Base-by-base conservation (phyloP, 352 stramenopile genomes). In the Globisporangium ultimum region DNA sequence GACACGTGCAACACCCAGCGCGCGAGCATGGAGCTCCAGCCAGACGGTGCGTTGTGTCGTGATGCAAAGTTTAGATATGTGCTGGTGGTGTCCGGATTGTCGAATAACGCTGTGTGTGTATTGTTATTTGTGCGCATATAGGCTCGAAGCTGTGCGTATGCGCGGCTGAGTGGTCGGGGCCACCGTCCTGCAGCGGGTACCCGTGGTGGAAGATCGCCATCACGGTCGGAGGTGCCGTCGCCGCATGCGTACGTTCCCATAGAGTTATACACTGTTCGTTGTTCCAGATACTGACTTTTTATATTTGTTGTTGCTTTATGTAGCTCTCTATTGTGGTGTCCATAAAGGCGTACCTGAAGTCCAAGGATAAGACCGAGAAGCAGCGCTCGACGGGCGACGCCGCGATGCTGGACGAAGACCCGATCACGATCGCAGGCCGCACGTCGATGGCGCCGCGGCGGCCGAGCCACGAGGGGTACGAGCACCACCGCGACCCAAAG, bases 161-260 rank as follows among this genome's bases (percentile, higher is more conserved):
- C 34, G 69, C 70, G 3, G 64, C 69, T 2, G 74, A 84, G 46
- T 84, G 74, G 74, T 67, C 58, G 0, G 70, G 72, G 28, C 63
- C 74, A 2, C 74, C 74, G 15, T 64, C 70, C 2, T 84, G 74
- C 41, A 38, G 45, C 3, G 67, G 69, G 3, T 78, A 65, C 32
- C 71, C 74, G 13, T 72, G 71, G 62, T 84, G 74, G 74, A 84
- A 84, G 55, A 78, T 65, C 21, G 54, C 71, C 18, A 60, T 64
- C 7, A 81, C 74, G 3, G 60, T 79, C 42, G 71, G 65, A 18
- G 74, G 71, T 61, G 74, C 54, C 15, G 24, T 84, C 41, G 74
- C 74, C 7, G 74, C 74, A 21, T 5, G 66, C 56, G 69, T 77
- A 67, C 48, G 66, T 70, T 1, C 5, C 6, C n/a, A 4, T 41